A percentile compares a stretch with the other conserved stretches of the same genome.
Evolutionary conservation across 1,284 basidiomycete genomes (phyloP).

Genomic region (Pseudozyma sp.): DNA sequence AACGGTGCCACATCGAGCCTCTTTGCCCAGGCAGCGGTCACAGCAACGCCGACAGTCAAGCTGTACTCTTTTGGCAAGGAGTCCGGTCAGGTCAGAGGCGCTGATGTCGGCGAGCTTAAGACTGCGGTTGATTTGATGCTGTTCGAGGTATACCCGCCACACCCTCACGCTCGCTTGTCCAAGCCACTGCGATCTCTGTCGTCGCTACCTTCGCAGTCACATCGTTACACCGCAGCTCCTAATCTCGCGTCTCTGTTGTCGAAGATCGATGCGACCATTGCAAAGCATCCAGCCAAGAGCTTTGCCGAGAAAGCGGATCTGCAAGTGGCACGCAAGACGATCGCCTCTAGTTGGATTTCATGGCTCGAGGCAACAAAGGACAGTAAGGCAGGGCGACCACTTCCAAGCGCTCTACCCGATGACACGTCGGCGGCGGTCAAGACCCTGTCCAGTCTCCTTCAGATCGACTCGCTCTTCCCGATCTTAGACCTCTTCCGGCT

Average conservation of each 20-base stretch:
- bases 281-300: conserved; percentile 69
- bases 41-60: conserved; percentile 85
- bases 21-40: conserved; percentile 72
- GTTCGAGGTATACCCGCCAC: conserved; percentile 78
- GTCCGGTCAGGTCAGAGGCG: conserved; percentile 77
- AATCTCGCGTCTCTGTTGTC: conserved; percentile 76
- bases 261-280: conserved; percentile 78
- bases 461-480: conserved; percentile 79
- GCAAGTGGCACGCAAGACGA: conserved; percentile 69
- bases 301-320: conserved; percentile 56
- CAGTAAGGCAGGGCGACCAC: conserved; percentile 2
- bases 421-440: conserved; percentile 9
- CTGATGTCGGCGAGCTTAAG: conserved; percentile 76
- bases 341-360: conserved; percentile 70
- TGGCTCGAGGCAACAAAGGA: conserved; percentile 33
- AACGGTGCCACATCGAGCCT: conserved; percentile 44
- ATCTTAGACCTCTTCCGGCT: conserved; percentile 86
- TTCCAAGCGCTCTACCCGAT: conserved; percentile 2
- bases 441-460: conserved; percentile 69
- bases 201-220: conserved; percentile 74
- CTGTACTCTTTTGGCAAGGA: conserved; percentile 72
- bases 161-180: conserved; percentile 77
- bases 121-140: conserved; percentile 79
- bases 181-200: conserved; percentile 75
- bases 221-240: conserved; percentile 80